Base-by-base conservation (phyloP, 345 rosid species). In the Odontarrhena argentea region DNA sequence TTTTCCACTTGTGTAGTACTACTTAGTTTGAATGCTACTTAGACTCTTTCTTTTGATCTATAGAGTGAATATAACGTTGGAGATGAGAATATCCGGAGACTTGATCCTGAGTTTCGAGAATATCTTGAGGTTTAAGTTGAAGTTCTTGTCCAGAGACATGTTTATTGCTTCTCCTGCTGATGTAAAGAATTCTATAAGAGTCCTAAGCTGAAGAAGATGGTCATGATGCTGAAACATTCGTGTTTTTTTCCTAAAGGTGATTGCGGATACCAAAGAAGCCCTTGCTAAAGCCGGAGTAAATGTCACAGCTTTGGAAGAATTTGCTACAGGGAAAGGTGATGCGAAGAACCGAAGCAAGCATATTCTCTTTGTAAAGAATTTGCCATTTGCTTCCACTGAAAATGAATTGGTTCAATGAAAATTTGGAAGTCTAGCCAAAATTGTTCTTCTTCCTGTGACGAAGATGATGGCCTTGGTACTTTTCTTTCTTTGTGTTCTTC, bases 301-400 rank as follows among this genome's bases (percentile, higher is more conserved):
- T 79, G 82, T 88, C 25, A 36, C 77, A 7, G 74, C 84, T 45
- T 74, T 93, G 71, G 97, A 88, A 79, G 91, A 84, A 63, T 75
- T 82, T 78, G 88, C 86, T 74, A 32, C 84, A 54, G 81, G 88
- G 37, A 82, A 81, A 67, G 75, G 79, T 18, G 88, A 78, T 63
- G 87, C 80, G 55, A 68, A 67, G 68, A 85, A 81, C 60, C 85
- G 96, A 79, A 93, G 97, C 80, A 93, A 88, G 55, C 86, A 87
- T 63, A 84, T 90, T 43, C 70, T 93, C n/a, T 52, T 93, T 53
- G 96, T 84, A 45, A 93, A 90, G 85, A 93, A 93, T 77, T 82
- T 93, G 86, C 86, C 99, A 22, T 90, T 84, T 81, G 95, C 89
- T 64, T 86, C 96, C 62, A 83, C 96, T 24, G 97, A 87, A 72